A percentile compares a stretch with the other conserved stretches of the same genome.
Conservation (phyloP, 2,329 filamentous ascomycete species). For the Alternaria longipes region DNA sequence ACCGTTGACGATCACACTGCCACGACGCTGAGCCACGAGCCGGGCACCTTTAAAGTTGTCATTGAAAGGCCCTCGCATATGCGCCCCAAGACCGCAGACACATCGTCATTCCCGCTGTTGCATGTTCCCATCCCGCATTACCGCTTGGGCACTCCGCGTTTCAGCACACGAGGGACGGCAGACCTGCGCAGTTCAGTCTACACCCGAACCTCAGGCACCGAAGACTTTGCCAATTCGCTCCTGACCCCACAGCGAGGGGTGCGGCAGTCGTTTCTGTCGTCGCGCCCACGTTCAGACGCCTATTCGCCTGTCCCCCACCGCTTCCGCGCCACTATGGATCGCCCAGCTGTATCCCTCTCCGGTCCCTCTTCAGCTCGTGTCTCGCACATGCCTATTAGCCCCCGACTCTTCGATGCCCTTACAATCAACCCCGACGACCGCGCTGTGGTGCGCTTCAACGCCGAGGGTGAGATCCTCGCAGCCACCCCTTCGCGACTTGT, state of each 20-base stretch:
- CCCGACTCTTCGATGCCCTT: conserved; percentile 82
- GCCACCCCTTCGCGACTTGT: conserved; percentile 91
- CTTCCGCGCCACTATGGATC: conserved; percentile 50
- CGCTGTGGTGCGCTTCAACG: conserved; percentile 82
- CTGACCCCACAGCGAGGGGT: conserved; percentile 54
- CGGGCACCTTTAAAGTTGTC: conserved; percentile 78
- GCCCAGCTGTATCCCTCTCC: conserved; percentile 43
- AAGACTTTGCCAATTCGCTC: conserved; percentile 73
- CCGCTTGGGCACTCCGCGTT: conserved; percentile 81
- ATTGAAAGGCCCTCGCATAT: conserved; percentile 74
- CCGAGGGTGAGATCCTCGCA: conserved; percentile 79
- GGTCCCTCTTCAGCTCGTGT: conserved; percentile 48
- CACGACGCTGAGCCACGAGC: conserved; percentile 62
- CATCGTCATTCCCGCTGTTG: conserved; percentile 64
- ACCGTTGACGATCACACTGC: conserved; percentile 71
- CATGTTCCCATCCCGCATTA: conserved; percentile 85
- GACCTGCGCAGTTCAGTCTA: conserved; percentile 84
- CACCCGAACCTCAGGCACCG: conserved; percentile 70
- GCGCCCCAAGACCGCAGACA: conserved; percentile 71
- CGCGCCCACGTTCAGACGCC: conserved; percentile 49
- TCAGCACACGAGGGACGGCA: conserved; percentile 78
- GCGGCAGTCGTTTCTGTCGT: conserved; percentile 47
- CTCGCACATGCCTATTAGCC: conserved; percentile 55
- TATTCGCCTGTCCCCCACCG: conserved; percentile 46
- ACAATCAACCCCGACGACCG: conserved; percentile 84